phyloP scores from a whole-genome alignment of 257 asterid species.

The Scutellaria galericulata region DNA sequence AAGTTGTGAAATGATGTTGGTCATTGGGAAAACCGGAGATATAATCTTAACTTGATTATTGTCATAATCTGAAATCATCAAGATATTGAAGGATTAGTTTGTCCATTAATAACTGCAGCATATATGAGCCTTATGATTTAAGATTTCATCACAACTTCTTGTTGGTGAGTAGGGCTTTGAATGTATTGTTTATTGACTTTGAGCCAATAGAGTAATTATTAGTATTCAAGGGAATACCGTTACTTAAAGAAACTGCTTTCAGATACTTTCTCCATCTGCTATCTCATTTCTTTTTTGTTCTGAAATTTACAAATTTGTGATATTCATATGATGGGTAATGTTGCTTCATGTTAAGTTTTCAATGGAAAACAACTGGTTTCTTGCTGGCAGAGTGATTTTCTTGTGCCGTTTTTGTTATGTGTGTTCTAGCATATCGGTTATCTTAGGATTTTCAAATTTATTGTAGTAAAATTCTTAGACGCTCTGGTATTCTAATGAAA shows the following conservation, averaged over 20 bases:
- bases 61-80: slow-evolving; percentile 14
- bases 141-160: slow-evolving; percentile 13
- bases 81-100: neutral
- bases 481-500: slow-evolving; percentile 7
- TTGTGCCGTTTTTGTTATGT: slow-evolving; percentile 4
- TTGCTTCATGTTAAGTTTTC: neutral
- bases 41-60: neutral
- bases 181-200: slow-evolving; percentile 4
- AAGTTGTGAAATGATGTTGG: neutral
- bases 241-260: slow-evolving; percentile 3
- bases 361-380: slow-evolving; percentile 1
- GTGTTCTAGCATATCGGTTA: neutral
- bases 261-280: neutral
- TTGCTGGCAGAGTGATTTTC: neutral
- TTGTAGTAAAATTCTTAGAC: neutral
- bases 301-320: neutral
- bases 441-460: neutral
- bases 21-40: neutral
- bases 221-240: neutral
- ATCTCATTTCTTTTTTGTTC: neutral
- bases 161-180: slow-evolving; percentile 30
- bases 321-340: neutral
- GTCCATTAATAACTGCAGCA: neutral
- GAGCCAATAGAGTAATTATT: neutral
- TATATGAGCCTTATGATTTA: slow-evolving; percentile 9